Evolutionary conservation across 257 asterid genomes (phyloP).

Genomic region (Gynochthodes officinalis): DNA sequence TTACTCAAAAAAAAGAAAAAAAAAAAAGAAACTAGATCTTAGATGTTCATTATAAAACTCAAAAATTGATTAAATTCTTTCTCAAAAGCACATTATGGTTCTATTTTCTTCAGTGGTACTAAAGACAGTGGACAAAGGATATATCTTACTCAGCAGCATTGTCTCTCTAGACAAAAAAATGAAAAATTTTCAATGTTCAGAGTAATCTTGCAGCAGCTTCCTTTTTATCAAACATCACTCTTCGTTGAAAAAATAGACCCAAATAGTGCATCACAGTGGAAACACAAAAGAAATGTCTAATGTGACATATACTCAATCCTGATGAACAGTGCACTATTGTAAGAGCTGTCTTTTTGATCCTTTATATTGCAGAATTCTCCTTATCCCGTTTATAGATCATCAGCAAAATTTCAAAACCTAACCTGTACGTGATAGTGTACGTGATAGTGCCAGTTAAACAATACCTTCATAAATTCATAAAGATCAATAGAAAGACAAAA

Average conservation of each 20-base stretch:
- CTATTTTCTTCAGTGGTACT: not conserved
- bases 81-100: not conserved
- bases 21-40: not conserved
- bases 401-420: not conserved
- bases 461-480: not conserved
- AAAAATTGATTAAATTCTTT: not conserved
- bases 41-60: not conserved
- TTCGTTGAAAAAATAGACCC: not conserved
- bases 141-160: not conserved
- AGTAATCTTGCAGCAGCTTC: not conserved
- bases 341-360: not conserved
- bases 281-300: not conserved
- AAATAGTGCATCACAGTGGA: not conserved
- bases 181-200: not conserved
- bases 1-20: too few relatives aligned
- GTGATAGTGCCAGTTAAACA: too few relatives aligned
- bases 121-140: not conserved
- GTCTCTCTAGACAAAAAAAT: not conserved
- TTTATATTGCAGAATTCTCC: not conserved
- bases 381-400: not conserved
- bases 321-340: not conserved
- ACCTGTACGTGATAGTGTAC: not conserved
- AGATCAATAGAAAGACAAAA: not conserved
- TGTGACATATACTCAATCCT: not conserved
- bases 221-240: not conserved